Conservation (phyloP, 345 rosid species). For the Ceriops tagal region DNA sequence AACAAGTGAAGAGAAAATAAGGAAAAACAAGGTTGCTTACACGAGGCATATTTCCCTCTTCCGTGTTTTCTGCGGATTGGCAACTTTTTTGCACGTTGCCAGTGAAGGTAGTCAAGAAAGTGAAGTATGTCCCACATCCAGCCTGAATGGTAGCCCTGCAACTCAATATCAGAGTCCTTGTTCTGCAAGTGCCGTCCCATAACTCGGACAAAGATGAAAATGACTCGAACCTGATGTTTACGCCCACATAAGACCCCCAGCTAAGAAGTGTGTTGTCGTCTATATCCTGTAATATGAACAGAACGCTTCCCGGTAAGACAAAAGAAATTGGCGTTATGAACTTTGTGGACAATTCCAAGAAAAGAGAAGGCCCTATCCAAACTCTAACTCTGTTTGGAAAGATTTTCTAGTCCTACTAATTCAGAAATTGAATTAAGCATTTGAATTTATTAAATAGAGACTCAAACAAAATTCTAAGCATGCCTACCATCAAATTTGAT, state of each 20-base stretch:
- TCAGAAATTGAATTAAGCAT: too few relatives aligned
- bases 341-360: not conserved
- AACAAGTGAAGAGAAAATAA: slow-evolving; percentile 4
- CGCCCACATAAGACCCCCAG: not conserved
- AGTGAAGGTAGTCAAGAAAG: slow-evolving; percentile 50
- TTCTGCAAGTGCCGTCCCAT: slow-evolving; percentile 47
- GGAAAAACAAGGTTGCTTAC: slow-evolving; percentile 35
- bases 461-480: too few relatives aligned
- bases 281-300: slow-evolving; percentile 7
- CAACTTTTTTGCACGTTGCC: slow-evolving; percentile 38
- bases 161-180: slow-evolving; percentile 28
- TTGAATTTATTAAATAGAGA: too few relatives aligned
- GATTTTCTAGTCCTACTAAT: not conserved
- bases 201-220: not conserved
- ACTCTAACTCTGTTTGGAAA: not conserved
- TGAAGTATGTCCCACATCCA: slow-evolving; percentile 59
- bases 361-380: not conserved
- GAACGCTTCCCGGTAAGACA: not conserved
- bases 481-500: not conserved
- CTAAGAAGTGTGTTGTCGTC: not conserved
- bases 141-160: slow-evolving; percentile 44
- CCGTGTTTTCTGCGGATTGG: slow-evolving; percentile 26
- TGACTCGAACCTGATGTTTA: not conserved
- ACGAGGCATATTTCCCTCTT: slow-evolving; percentile 31
- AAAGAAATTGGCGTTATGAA: not conserved